These are phyloP conservation scores for Brassica carinata DNA, from an alignment of 345 rosid species.

Conservation along the genomic window DNA sequence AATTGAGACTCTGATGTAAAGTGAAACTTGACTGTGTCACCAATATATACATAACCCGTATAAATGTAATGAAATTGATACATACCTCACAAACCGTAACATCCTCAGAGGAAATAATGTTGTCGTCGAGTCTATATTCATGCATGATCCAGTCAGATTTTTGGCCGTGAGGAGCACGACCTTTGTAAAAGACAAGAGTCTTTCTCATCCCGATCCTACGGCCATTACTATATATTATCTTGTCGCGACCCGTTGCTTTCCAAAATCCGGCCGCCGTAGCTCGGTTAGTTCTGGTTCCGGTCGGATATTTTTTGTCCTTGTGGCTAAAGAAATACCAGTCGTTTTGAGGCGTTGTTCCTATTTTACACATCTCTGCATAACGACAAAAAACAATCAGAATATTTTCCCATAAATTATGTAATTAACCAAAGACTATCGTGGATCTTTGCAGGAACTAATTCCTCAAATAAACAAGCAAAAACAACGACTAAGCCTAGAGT, in stretches of 20 bases:
- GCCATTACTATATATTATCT: constrained; percentile 61
- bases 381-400: constrained; percentile 5
- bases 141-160: constrained; percentile 93
- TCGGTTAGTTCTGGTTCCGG: constrained; percentile 81
- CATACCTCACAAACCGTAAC: constrained; percentile 39
- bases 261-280: constrained; percentile 82
- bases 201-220: constrained; percentile 75
- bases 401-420: neutral
- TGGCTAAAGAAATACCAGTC: constrained; percentile 91
- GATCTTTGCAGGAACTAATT: constrained; percentile 13
- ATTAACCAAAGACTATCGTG: constrained; percentile 3
- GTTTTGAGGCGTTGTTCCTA: constrained; percentile 79
- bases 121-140: constrained; percentile 73
- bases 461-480: constrained; percentile 29
- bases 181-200: constrained; percentile 80
- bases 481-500: constrained; percentile 27
- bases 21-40: neutral
- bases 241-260: constrained; percentile 91
- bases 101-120: constrained; percentile 37
- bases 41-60: neutral
- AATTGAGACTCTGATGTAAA: constrained; percentile 1
- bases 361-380: constrained; percentile 69
- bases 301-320: constrained; percentile 83
- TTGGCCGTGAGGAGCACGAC: constrained; percentile 83
- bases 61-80: neutral